Base-by-base conservation (phyloP, 805 yeast genomes). In the Vanderwaltozyma polyspora region DNA sequence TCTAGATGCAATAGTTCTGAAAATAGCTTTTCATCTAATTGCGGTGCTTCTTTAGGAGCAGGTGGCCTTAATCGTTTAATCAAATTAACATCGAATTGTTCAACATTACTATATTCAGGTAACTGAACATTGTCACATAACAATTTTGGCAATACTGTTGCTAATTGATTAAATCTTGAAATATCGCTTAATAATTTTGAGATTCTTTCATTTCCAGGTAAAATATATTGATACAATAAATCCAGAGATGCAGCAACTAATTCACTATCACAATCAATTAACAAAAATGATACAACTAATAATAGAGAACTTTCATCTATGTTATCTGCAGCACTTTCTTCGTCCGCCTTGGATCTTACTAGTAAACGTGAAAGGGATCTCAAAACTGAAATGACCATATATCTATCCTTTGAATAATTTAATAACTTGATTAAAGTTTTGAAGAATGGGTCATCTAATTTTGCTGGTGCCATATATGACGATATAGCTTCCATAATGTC, bases 401-500 rank as follows among this genome's bases (percentile, higher is more conserved):
- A 68, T 42, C 94, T 71, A 53, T 91, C 97, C 26, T 68, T 66
- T 4, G 75, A 64, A 19, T 57, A 48, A 23, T 58, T 55, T 35
- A 85, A 64, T 18, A 76, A 63, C 5, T 60, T 51, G 17, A 76
- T 62, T 33, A 85, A 62, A 2, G 68, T 63, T 40, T 35, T 68
- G 52, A 56, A 86, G 76, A 42, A 86, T 19, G 47, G 46, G 39
- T 86, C 91, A 44, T 79, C 76, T 33, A 74, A 68, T 17, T 74
- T 67, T 19, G 79, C 80, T 21, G 91, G 87, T 4, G 86, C 74
- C 44, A 81, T 67, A 55, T 83, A 84, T 28, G 95, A 79, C 3
- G 89, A 74, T 22, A 86, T 71, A 3, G 87, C 77, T 53, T 91
- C 97, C 41, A 83, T 70, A 22, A 86, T 70, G 55, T 91, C 98